Evolutionary conservation across 148 eudicot genomes (phyloP), one percentile per base, ranked within the genome.

Genomic region (Amaranthus cruentus): DNA sequence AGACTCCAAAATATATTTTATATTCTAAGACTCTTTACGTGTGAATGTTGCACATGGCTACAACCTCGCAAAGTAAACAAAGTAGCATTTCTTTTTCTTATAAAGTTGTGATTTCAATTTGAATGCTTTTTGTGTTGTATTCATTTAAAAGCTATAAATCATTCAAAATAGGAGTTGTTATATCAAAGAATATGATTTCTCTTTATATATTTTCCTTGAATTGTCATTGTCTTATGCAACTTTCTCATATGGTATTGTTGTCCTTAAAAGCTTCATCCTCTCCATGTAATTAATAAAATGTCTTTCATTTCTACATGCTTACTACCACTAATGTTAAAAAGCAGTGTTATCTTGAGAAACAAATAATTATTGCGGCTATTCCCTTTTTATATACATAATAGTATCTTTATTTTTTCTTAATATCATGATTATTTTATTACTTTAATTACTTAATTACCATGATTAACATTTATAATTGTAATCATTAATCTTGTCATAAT

Each of bases 401-500:
- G 55, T 67, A 55, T 52, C 53, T 77, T n/a, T 71, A 28, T 68
- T 65, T 50, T 67, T 72, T 62, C 6, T 62, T 46, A 11, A 15
- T 55, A 21, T 52, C 60, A 77, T 56, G 67, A 72, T 65, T 65
- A 47, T 69, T 55, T 66, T 77, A 2, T 10, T 66, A 67, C 49
- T 47, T 63, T 66, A 56, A 64, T 77, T 66, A 48, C 59, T 71
- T 65, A 60, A 77, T 77, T 77, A 55, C 56, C 60, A 71, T 71
- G 63, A 77, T 72, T 72, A 72, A 66, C 54, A 48, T 68, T 50
- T 47, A 71, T 71, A 62, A 70, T 71, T 14, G 67, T 66, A 77
- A 58, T 77, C 61, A 72, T 68, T 77, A 77, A 72, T 77, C 66
- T 72, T 54, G 46, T 72, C 66, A 72, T 77, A 57, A 72, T 77